Evolutionary conservation across 768 basidiomycete species (phyloP), one percentile per base, ranked within the genome.

Genomic region (Postia placenta): DNA sequence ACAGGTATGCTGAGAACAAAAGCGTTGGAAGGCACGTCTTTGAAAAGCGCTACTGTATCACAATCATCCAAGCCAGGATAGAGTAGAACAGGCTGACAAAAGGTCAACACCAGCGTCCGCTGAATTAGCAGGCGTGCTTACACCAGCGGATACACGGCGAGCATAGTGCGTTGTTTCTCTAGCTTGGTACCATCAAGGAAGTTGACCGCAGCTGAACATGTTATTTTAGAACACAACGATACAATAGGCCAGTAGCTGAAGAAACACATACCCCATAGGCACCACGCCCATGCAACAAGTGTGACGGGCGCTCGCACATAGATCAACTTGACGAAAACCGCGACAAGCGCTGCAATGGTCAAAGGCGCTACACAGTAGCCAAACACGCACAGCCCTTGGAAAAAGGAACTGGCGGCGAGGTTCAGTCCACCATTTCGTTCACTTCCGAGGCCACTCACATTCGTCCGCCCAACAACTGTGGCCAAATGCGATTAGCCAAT

Each of bases 61-160:
- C 73, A 56, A 95, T 94, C 92, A 95, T 95, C 92, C 92, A 95
- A 2, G 92, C 90, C 35, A 96, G 70, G 56, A 95, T 83, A 68
- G 94, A 94, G 64, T 94, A 96, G 66, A 96, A 95, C 26, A 96
- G 71, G 38, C 90, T 91, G 56, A 1, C 38, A 36, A 12, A 42
- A 39, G 20, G 19, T 6, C 37, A 38, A 39, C 7, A 11, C 11
- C 37, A 38, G 22, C 5, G 52, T 53, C 38, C 6, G 46, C 33
- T 45, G 28, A 60, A 39, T 6, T 14, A 39, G 19, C 6, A 6
- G 20, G 38, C 20, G 15, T 17, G 73, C 88, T 69, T 55, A 91
- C 90, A 93, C 70, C 35, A 96, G 74, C n/a, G 95, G 95, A 69
- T 96, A 98, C 60, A 97, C 93, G 19, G 94, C 94, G 27, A 98